These are phyloP conservation scores for Dothidotthia symphoricarpi DNA, from an alignment of 2,329 filamentous ascomycete species.

Conservation along the genomic window DNA sequence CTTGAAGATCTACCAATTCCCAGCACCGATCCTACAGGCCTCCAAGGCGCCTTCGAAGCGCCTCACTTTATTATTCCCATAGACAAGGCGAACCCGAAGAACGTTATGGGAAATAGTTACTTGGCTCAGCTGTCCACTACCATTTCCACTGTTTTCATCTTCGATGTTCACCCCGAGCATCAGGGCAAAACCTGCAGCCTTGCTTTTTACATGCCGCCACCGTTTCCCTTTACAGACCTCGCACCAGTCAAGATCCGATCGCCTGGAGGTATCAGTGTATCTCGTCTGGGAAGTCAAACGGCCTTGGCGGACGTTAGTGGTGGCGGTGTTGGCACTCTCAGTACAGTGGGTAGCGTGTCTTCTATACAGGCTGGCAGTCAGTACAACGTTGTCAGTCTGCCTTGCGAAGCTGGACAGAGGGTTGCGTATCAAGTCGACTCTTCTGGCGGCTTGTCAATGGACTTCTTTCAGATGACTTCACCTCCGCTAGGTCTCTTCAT, in stretches of 20 bases:
- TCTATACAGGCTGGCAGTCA: constrained; percentile 16
- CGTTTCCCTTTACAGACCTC: constrained; percentile 36
- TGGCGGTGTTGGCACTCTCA: constrained; percentile 6
- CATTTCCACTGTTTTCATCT: constrained; percentile 47
- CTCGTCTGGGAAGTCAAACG: constrained; percentile 17
- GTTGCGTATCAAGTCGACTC: constrained; percentile 28
- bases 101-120: constrained; percentile 43
- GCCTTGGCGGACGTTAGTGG: constrained; percentile 8
- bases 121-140: constrained; percentile 43
- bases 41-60: constrained; percentile 37
- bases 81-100: constrained; percentile 38
- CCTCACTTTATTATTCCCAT: constrained; percentile 43
- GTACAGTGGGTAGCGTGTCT: constrained; percentile 14
- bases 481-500: constrained; percentile 28
- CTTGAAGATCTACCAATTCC: constrained; percentile 6
- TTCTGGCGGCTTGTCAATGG: constrained; percentile 20
- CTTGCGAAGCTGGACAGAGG: constrained; percentile 25
- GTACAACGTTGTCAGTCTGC: constrained; percentile 20
- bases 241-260: constrained; percentile 29
- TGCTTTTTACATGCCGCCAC: constrained; percentile 48
- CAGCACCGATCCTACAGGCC: constrained; percentile 22
- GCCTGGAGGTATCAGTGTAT: constrained; percentile 39
- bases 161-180: constrained; percentile 45
- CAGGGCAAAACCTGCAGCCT: constrained; percentile 48
- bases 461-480: constrained; percentile 29